Percentiles rank a stretch among this genome's conserved stretches.
phyloP scores from a whole-genome alignment of 2,329 filamentous ascomycete genomes.

The Ophiostoma novo-ulmi region DNA sequence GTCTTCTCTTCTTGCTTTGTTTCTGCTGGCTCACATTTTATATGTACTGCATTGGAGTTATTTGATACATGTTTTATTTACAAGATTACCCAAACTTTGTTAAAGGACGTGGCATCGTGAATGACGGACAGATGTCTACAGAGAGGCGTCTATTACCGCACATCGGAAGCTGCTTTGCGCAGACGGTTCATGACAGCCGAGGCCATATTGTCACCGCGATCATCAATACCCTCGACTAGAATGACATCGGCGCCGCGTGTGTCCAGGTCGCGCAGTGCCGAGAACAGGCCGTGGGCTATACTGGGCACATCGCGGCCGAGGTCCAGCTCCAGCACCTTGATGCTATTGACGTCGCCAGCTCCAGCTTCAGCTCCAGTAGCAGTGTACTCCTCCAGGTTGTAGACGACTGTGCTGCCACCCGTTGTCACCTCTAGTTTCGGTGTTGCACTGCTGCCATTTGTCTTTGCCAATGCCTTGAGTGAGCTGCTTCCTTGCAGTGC shows the following conservation, averaged over 20 bases:
- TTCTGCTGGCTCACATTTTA: conserved; percentile 6
- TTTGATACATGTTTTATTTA: conserved; percentile 20
- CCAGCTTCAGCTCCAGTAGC: conserved; percentile 30
- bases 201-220: conserved; percentile 75
- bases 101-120: neutral
- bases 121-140: neutral
- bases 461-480: neutral
- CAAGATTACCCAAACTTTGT: neutral
- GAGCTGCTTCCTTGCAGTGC: conserved; percentile 39
- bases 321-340: conserved; percentile 59
- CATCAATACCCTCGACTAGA: conserved; percentile 81
- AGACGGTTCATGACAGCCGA: conserved; percentile 82
- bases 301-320: conserved; percentile 65
- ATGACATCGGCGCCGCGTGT: conserved; percentile 73
- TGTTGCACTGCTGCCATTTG: neutral
- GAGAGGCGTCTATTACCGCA: conserved; percentile 34
- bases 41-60: conserved; percentile 15
- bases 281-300: conserved; percentile 84
- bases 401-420: conserved; percentile 16
- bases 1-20: neutral
- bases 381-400: conserved; percentile 39
- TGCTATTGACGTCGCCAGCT: conserved; percentile 25
- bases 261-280: conserved; percentile 79
- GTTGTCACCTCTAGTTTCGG: neutral
- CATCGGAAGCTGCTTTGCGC: conserved; percentile 67